Base-by-base conservation (phyloP, 305 asterid species). In the Fraxinus angustifolia region DNA sequence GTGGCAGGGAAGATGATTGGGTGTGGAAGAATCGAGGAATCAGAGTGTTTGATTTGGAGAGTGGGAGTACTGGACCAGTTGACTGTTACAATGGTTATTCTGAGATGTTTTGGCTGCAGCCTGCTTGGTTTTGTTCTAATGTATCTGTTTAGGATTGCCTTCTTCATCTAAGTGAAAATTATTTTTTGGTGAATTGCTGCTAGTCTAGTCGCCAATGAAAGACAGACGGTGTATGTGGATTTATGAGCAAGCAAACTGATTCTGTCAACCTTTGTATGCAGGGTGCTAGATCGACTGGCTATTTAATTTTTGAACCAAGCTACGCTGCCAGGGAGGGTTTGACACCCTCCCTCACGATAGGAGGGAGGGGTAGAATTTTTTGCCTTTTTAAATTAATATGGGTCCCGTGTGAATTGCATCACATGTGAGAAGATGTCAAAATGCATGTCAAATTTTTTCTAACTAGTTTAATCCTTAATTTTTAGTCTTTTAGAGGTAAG, bases 71-170 rank as follows among this genome's bases (percentile, higher is more conserved):
- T 71, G 92, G 88, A 79, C 89, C 94, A 7, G 84, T 92, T 40
- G 80, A 74, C 78, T 73, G 83, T 81, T 82, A 75, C 31, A 50
- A 16, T 79, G 89, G 89, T 48, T 92, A 85, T 87, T 83, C 91
- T 28, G 89, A 87, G 83, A 81, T 91, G 91, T 92, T 93, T 86
- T 92, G 99, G 97, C 98, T 97, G 7, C 98, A 96, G 38, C 97
- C 97, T 33, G 80, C 86, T 30, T 95, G 98, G 97, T 84, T 91
- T 81, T 84, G 75, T 83, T 83, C 92, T 1, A 62, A 86, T 76
- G 83, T 86, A 16, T 42, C 91, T 23, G 67, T 90, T 70, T 42
- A 42, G 53, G 53, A 42, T 42, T 42, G 53, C n/a, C 53, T 11
- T 11, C 53, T 42, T 42, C n/a, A 2, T 42, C 50, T 42, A 42